A percentile compares a stretch with the other conserved stretches of the same genome.
phyloP scores from a whole-genome alignment of 2,329 filamentous ascomycete genomes.

The Westerdykella aurantiaca region DNA sequence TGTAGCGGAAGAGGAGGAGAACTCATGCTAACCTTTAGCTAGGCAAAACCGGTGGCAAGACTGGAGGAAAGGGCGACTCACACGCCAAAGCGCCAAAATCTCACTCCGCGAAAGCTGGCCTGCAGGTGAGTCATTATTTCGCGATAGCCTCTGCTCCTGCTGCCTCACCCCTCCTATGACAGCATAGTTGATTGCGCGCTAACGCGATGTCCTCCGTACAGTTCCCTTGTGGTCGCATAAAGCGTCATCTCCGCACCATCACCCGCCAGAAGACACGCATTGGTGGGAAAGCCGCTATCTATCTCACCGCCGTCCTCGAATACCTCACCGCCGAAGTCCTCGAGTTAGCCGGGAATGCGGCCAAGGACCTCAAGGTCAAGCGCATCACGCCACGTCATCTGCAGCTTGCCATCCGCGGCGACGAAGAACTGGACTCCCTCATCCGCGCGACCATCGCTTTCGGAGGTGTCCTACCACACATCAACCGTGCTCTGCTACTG shows the following conservation, averaged over 20 bases:
- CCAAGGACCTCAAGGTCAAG: conserved; percentile 99
- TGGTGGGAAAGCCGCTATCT: conserved; percentile 95
- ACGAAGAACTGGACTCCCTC: conserved; percentile 95
- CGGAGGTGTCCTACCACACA: conserved; percentile 95
- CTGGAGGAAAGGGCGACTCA: conserved; percentile 70
- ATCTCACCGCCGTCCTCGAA: conserved; percentile 95
- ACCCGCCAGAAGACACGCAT: conserved; percentile 99
- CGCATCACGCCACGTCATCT: conserved; percentile 97
- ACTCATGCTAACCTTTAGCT: conserved; percentile 4
- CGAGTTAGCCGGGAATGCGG: conserved; percentile 94
- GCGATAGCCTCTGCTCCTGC: conserved; percentile 4
- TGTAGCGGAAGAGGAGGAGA: background rate
- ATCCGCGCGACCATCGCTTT: conserved; percentile 98
- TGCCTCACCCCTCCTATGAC: conserved; percentile 2
- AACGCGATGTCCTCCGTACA: conserved; percentile 39
- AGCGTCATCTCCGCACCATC: conserved; percentile 99
- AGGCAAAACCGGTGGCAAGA: conserved; percentile 73
- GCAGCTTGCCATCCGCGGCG: conserved; percentile 94
- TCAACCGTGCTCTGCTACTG: conserved; percentile 92
- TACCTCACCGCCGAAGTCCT: conserved; percentile 97
- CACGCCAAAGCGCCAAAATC: conserved; percentile 86
- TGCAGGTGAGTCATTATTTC: conserved; percentile 67
- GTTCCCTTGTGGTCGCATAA: conserved; percentile 99
- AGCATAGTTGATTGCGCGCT: conserved; percentile 17
- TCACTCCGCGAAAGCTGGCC: conserved; percentile 88